phyloP scores from a whole-genome alignment of 805 yeast species.

The Yamadazyma phyllophila region DNA sequence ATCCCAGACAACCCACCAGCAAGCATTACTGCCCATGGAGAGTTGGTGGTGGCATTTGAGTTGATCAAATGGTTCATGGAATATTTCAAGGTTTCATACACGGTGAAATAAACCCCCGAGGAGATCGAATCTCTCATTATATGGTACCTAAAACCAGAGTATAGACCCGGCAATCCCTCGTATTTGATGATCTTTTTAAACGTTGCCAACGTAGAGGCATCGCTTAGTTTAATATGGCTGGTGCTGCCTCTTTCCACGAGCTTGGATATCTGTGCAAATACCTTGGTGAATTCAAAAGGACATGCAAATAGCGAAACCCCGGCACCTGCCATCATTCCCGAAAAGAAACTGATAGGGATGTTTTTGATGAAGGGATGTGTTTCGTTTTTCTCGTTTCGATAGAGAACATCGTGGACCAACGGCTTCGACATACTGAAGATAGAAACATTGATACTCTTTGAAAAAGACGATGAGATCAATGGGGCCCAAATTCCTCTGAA shows the following conservation, averaged over 20 bases:
- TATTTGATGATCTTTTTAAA: conserved; percentile 47
- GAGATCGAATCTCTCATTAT: conserved; percentile 66
- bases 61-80: conserved; percentile 33
- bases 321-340: conserved; percentile 71
- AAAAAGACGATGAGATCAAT: conserved; percentile 59
- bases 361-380: conserved; percentile 43
- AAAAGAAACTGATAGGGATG: conserved; percentile 42
- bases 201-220: conserved; percentile 42
- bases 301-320: conserved; percentile 64
- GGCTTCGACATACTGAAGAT: conserved; percentile 59
- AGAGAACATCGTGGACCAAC: conserved; percentile 17
- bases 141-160: conserved; percentile 72
- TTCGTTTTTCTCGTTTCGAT: conserved; percentile 7
- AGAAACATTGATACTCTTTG: conserved; percentile 65
- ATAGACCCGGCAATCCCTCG: conserved; percentile 64
- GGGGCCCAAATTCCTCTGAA: conserved; percentile 80
- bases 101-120: conserved; percentile 69
- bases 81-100: conserved; percentile 72
- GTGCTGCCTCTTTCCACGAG: conserved; percentile 32
- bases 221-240: conserved; percentile 5
- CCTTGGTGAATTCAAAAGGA: conserved; percentile 83
- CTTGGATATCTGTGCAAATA: conserved; percentile 71
- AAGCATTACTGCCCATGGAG: conserved; percentile 33
- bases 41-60: conserved; percentile 24
- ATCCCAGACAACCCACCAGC: conserved; percentile 84